These are phyloP conservation scores for Naganishia antarctica DNA, from an alignment of 768 basidiomycete species.

Conservation along the genomic window DNA sequence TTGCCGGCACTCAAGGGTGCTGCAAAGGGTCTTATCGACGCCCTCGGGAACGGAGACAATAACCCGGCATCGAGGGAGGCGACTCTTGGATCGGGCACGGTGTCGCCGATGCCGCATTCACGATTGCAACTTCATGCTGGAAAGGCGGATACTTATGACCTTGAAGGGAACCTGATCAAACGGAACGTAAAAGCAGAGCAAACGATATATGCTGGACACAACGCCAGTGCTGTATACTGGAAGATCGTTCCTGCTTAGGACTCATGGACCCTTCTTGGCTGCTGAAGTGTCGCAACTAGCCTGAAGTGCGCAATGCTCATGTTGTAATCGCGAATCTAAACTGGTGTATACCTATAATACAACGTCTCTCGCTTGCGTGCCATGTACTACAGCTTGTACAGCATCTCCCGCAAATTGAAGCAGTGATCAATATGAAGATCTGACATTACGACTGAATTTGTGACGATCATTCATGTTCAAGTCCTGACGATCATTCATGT, in stretches of 20 bases:
- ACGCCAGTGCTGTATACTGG: slow-evolving; percentile 50
- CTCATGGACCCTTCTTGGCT: too few relatives aligned
- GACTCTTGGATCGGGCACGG: slow-evolving; percentile 41
- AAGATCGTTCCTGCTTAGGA: slow-evolving; percentile 38
- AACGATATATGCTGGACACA: slow-evolving; percentile 48
- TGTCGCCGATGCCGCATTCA: slow-evolving; percentile 50
- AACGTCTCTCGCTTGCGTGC: too few relatives aligned
- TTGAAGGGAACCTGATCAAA: slow-evolving; percentile 43
- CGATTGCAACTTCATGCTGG: slow-evolving; percentile 47
- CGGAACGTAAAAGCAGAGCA: slow-evolving; percentile 47
- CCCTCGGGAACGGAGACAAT: neutral
- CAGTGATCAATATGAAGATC: too few relatives aligned
- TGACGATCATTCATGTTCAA: too few relatives aligned
- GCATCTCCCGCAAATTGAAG: too few relatives aligned
- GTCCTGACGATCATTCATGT: too few relatives aligned
- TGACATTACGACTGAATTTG: too few relatives aligned
- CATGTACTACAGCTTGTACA: too few relatives aligned
- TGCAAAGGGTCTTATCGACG: slow-evolving; percentile 13
- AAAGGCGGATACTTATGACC: slow-evolving; percentile 41
- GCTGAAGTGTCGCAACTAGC: too few relatives aligned
- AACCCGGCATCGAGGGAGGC: slow-evolving; percentile 30
- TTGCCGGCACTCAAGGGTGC: slow-evolving; percentile 41
- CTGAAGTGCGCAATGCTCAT: too few relatives aligned
- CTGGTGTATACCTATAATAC: too few relatives aligned
- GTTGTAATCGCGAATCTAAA: too few relatives aligned